Base-by-base conservation (phyloP, 257 asterid species). In the Solanum sejunctum region DNA sequence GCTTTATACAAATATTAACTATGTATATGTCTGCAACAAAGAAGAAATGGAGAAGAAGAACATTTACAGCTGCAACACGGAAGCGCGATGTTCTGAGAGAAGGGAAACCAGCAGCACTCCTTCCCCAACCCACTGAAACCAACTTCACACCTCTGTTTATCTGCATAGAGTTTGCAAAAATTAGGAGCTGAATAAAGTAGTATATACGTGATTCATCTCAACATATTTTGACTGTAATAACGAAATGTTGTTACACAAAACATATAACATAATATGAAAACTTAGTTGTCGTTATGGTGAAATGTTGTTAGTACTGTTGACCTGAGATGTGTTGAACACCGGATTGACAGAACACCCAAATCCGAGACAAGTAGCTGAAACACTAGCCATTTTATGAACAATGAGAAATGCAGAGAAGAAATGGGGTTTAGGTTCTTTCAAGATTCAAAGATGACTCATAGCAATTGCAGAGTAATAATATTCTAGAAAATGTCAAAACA, bases 311-410 rank as follows among this genome's bases (percentile, higher is more conserved):
- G 36, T 32, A 32, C 3, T 32, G 20, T 36, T 20, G 12, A 91
- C 93, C 92, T 90, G 91, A 82, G 64, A 75, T 66, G 85, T 61
- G 82, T 61, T 86, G 75, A 78, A 18, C 55, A 91, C 83, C 75
- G 85, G 85, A 41, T 80, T 84, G 39, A 58, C 10, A 32, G 92
- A 90, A 84, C 89, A 85, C 8, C 87, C 83, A 71, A 90, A 78
- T 83, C 87, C 78, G 28, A 89, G 80, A 89, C 84, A 90, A 26
- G 93, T 89, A 84, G 93, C 91, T 17, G 95, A 90, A 89, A 89
- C 83, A 60, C 95, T 81, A 15, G 95, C 95, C 95, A 81, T 80
- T 58, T 66, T 32, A 12, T 58, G 84, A 81, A 81, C 15, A 39
- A 81, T 7, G 72, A 6, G 41, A 60, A 81, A 81, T 13, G 6